Base-by-base conservation (phyloP, 176 grass and related monocot genomes). In the Dactylis glomerata region DNA sequence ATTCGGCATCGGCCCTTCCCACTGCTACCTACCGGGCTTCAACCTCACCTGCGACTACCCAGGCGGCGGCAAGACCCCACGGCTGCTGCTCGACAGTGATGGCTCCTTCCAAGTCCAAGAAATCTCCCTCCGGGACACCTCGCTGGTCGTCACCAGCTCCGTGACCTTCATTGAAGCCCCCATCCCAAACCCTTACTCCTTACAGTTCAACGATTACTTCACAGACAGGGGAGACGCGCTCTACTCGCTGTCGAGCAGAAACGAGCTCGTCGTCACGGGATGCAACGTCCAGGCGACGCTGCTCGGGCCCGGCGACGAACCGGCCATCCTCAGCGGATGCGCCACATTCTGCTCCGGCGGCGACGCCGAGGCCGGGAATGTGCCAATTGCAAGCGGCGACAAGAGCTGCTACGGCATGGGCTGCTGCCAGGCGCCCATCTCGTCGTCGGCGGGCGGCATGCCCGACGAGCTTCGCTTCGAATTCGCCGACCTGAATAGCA, bases 111-210 rank as follows among this genome's bases (percentile, higher is more conserved):
- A 57, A 0, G 2, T 57, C 10, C 9, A 57, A 57, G 22, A 57
- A 3, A 57, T 57, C 22, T 57, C 1, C 22, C 22, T 57, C 22
- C 54, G 0, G 3, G 9, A 57, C 54, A 24, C 54, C 2, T 11
- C 54, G 1, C 3, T 57, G 0, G 22, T 0, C 2, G 54, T 57
- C 10, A 57, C 54, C 10, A 57, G 54, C 54, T 24, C 54, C 0
- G 3, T 12, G 8, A 8, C 1, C 3, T 3, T 24, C n/a, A 57
- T 57, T 0, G 3, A 57, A 23, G 54, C 54, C 0, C 0, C 0
- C 54, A 23, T 22, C 3, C n/a, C 1, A 3, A 23, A 56, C n/a
- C 0, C 22, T 2, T 56, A 10, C 2, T 8, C 7, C 10, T 57
- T 24, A 1, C 3, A 57, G n/a, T 57, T 57, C n/a, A 24, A 57